Evolutionary conservation across 371 early-diverging fungal genomes (phyloP), one percentile per base, ranked within the genome.

Genomic region (Mucor ambiguus): DNA sequence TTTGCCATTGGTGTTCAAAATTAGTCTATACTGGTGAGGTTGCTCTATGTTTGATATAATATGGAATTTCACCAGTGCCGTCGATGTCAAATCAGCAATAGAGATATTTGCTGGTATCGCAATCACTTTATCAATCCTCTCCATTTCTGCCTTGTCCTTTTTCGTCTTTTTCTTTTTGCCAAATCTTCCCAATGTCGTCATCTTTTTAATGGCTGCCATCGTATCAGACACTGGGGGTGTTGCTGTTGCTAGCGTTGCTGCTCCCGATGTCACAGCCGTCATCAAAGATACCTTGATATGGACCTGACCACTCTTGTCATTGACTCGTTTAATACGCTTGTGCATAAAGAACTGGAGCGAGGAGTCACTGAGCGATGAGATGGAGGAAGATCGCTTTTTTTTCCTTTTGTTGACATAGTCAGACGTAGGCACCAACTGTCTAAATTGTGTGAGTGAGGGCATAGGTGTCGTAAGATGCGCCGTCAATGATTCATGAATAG

Each of bases 391-490:
- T 26, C 55, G 18, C 26, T 38, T 54, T 57, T 68, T 61, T 32
- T 69, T 69, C 41, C 60, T 66, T 44, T 68, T 62, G 38, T 55
- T 56, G 4, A 44, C 43, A 4, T 37, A 24, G 85, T 86, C 11
- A 77, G 66, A 66, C 93, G 66, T 18, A 59, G 66, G 16, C 52
- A 64, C 58, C 90, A 84, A 33, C 84, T 77, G 4, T 81, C 77
- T 14, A 92, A 69, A 12, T 80, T 67, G 59, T 93, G 83, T 48
- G 4, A 76, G 58, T 1, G 74, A 69, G 26, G 85, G 85, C 73
- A 85, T 69, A 0, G 85, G 85, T 28, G 85, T 85, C 0, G 82
- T 85, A 3, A 83, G 67, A 41, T 82, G 80, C 1, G 78, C 78
- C 4, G 84, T 85, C 16, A 85, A 70, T 2, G 85, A 79, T 63